Evolutionary conservation across 2,329 filamentous ascomycete genomes (phyloP).

Genomic region (Aspergillus sp.): DNA sequence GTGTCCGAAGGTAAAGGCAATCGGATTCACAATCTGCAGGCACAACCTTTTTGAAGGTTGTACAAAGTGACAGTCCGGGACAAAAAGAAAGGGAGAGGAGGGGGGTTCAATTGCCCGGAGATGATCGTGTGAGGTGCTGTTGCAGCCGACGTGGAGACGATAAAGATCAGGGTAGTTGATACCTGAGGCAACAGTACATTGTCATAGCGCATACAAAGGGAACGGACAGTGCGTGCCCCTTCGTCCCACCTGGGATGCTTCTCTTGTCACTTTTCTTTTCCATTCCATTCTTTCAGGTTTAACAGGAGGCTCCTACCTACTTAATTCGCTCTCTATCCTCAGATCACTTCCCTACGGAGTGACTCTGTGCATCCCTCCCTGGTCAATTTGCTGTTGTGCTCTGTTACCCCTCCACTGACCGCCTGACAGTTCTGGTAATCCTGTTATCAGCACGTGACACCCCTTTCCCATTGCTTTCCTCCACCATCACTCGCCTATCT

Average conservation of each 20-base stretch:
- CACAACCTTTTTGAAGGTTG: neutral
- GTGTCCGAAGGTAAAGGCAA: neutral
- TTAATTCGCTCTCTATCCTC: neutral
- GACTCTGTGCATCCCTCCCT: neutral
- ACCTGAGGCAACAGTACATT: neutral
- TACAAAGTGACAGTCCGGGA: neutral
- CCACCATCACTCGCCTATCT: neutral
- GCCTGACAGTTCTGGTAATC: constrained; percentile 15
- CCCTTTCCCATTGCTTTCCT: constrained; percentile 5
- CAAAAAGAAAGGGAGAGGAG: neutral
- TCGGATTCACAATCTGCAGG: neutral
- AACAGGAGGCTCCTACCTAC: neutral
- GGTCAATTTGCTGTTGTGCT: neutral
- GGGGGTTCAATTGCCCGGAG: neutral
- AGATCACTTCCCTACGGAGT: neutral
- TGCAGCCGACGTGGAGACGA: neutral
- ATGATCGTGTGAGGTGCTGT: neutral
- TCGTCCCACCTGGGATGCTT: no score
- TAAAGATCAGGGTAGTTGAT: neutral
- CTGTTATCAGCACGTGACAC: constrained; percentile 25
- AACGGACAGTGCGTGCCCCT: neutral
- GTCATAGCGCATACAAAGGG: neutral
- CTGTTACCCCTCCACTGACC: constrained; percentile 16
- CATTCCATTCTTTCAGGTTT: neutral
- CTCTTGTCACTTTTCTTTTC: no score